A percentile compares a stretch with the other conserved stretches of the same genome.
Evolutionary conservation across 768 basidiomycete genomes (phyloP).

Genomic region (Amanita thiersii): DNA sequence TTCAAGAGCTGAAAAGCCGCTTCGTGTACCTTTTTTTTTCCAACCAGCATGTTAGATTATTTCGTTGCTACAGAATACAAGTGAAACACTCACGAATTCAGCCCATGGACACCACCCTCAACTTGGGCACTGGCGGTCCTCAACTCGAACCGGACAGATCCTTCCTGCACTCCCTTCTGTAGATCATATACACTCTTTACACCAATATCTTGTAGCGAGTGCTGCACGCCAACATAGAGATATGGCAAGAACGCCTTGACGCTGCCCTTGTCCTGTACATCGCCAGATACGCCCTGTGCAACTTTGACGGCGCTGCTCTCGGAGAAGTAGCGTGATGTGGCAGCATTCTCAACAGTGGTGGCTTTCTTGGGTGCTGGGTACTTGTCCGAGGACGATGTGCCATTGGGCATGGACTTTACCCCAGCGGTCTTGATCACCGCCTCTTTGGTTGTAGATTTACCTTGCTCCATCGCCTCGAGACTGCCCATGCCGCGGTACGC

Average conservation of each 20-base stretch:
- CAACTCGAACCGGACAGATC: conserved; percentile 80
- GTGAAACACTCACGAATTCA: conserved; percentile 73
- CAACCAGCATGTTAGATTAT: conserved; percentile 2
- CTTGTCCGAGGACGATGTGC: conserved; percentile 28
- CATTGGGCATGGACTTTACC: conserved; percentile 13
- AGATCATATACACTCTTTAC: conserved; percentile 61
- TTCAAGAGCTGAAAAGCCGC: conserved; percentile 20
- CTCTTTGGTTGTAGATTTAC: conserved; percentile 35
- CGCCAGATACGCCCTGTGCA: conserved; percentile 92
- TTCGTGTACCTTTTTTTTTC: conserved; percentile 34
- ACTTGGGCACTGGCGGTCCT: conserved; percentile 93
- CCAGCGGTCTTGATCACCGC: conserved; percentile 9
- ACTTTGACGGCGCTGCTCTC: conserved; percentile 92
- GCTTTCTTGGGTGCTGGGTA: conserved; percentile 40
- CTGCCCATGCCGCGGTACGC: conserved; percentile 98
- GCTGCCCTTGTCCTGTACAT: conserved; percentile 96
- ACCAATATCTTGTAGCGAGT: conserved; percentile 92
- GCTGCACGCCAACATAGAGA: conserved; percentile 74
- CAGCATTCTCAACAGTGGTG: conserved; percentile 75
- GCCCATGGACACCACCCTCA: conserved; percentile 92
- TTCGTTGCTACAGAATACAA: neutral
- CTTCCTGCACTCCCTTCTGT: conserved; percentile 53
- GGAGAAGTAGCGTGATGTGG: conserved; percentile 93
- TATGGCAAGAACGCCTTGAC: conserved; percentile 90
- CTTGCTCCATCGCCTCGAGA: conserved; percentile 88